phyloP scores from a whole-genome alignment of 2,329 filamentous ascomycete genomes.

The Stromatinia cepivora region DNA sequence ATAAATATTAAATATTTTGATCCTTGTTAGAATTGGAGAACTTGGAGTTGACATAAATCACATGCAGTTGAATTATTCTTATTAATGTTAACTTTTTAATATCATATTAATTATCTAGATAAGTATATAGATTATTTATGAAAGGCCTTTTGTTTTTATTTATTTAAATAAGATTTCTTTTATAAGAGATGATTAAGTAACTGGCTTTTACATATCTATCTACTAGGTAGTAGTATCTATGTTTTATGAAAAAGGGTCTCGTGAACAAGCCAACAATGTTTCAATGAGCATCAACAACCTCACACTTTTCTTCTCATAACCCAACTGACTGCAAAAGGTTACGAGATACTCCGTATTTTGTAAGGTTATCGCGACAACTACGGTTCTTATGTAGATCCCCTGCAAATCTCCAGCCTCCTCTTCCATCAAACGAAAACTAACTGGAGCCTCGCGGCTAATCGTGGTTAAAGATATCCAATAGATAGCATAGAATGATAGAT shows the following conservation, averaged over 20 bases:
- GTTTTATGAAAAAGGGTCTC: background rate
- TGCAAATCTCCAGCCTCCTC: constrained; percentile 18
- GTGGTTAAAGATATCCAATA: constrained; percentile 14
- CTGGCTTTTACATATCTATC: too few relatives aligned
- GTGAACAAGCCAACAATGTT: background rate
- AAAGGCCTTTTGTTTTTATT: too few relatives aligned
- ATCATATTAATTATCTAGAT: background rate
- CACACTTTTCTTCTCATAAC: background rate
- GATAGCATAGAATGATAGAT: background rate
- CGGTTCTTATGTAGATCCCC: constrained; percentile 7
- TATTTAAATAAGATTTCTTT: background rate
- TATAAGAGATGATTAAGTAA: background rate
- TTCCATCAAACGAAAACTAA: background rate
- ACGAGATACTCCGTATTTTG: background rate
- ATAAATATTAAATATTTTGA: background rate
- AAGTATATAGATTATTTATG: too few relatives aligned
- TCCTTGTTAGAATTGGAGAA: background rate
- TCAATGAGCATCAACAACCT: background rate
- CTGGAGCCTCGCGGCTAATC: constrained; percentile 18
- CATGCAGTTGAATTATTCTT: too few relatives aligned
- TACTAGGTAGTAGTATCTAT: too few relatives aligned
- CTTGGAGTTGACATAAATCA: too few relatives aligned
- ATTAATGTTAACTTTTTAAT: too few relatives aligned
- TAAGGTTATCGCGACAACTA: background rate
- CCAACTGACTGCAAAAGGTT: background rate